These are phyloP conservation scores for Diaporthe sp. DNA, from an alignment of 2,329 filamentous ascomycete species.

Conservation along the genomic window DNA sequence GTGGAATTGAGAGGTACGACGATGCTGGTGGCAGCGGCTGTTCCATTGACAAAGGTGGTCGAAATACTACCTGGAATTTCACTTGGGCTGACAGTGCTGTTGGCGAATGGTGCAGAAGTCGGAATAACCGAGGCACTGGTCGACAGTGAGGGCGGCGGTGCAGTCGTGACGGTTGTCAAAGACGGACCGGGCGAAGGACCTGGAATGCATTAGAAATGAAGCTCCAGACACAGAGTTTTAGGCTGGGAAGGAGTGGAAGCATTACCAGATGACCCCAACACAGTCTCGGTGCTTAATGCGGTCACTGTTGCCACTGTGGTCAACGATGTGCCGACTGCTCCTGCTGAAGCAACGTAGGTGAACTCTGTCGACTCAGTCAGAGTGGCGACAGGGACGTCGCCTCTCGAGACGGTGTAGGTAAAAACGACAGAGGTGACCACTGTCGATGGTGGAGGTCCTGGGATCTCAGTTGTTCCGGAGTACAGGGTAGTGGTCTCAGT, in stretches of 20 bases:
- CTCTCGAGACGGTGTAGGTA: constrained; percentile 42
- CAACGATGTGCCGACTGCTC: constrained; percentile 27
- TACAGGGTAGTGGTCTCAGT: constrained; percentile 14
- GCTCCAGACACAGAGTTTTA: background rate
- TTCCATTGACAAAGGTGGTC: constrained; percentile 29
- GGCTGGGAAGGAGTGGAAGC: background rate
- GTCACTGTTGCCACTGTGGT: constrained; percentile 37
- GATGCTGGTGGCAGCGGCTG: constrained; percentile 28
- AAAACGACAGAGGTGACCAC: constrained; percentile 39
- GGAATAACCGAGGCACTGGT: background rate
- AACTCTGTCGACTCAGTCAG: constrained; percentile 35
- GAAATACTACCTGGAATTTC: background rate
- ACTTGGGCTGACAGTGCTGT: background rate
- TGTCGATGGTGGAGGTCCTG: constrained; percentile 12
- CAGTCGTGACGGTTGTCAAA: constrained; percentile 27
- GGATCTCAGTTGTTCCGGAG: constrained; percentile 35
- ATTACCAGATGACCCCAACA: constrained; percentile 31
- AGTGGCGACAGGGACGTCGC: constrained; percentile 35
- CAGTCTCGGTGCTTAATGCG: constrained; percentile 35
- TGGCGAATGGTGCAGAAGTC: constrained; percentile 11
- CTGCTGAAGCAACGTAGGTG: constrained; percentile 28
- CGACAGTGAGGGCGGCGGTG: background rate
- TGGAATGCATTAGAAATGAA: background rate
- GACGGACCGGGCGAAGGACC: background rate
- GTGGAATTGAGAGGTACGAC: constrained; percentile 33